These are phyloP conservation scores for Conoideocrella luteorostrata DNA, from an alignment of 2,329 filamentous ascomycete genomes.

Conservation along the genomic window DNA sequence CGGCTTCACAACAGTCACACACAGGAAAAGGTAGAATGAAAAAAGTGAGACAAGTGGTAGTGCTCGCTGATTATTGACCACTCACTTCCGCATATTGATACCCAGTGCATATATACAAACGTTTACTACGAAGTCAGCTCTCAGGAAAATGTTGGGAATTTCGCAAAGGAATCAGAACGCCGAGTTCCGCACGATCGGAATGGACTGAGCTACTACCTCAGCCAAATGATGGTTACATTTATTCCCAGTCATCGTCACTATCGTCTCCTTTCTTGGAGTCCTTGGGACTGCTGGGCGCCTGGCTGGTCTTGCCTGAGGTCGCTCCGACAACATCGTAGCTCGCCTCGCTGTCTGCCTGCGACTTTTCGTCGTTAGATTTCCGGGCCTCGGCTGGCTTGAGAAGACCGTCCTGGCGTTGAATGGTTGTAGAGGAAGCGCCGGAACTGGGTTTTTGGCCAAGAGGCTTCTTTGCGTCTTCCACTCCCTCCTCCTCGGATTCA, in stretches of 20 bases:
- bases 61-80: constrained; percentile 1
- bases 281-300: constrained; percentile 63
- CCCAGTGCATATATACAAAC: constrained; percentile 17
- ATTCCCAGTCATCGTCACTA: constrained; percentile 22
- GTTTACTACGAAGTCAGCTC: constrained; percentile 3
- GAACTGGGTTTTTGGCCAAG: constrained; percentile 36
- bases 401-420: constrained; percentile 44
- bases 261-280: constrained; percentile 44
- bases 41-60: constrained; percentile 7
- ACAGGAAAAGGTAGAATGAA: constrained; percentile 53
- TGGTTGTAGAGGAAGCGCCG: constrained; percentile 52
- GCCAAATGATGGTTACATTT: not conserved
- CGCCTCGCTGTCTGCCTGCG: constrained; percentile 85
- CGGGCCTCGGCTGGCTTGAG: constrained; percentile 61
- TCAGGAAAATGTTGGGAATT: constrained; percentile 8
- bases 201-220: not conserved
- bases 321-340: constrained; percentile 91
- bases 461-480: constrained; percentile 19
- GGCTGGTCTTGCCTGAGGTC: constrained; percentile 68
- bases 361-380: constrained; percentile 81
- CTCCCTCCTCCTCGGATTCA: constrained; percentile 46
- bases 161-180: constrained; percentile 26
- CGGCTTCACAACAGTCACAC: constrained; percentile 69
- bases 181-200: constrained; percentile 13
- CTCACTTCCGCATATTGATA: constrained; percentile 15